Conservation (phyloP, 2,329 filamentous ascomycete genomes). For the Aspergillus aculeatinus region DNA sequence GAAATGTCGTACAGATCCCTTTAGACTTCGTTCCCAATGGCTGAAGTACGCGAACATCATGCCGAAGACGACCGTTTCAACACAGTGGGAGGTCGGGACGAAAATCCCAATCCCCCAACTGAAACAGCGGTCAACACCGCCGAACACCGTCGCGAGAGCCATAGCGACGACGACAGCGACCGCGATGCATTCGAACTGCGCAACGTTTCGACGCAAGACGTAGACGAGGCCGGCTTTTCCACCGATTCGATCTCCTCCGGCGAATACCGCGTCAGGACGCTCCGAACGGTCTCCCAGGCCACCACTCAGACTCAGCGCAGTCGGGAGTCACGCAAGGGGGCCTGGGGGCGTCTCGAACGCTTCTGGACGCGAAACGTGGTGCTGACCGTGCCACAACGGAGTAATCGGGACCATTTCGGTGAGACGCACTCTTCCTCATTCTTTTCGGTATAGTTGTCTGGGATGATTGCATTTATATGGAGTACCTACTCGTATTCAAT, state of each 20-base stretch:
- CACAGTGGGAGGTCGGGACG: not conserved
- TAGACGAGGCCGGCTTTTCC: slow-evolving; percentile 26
- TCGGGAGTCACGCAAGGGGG: slow-evolving; percentile 46
- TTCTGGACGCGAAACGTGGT: slow-evolving; percentile 70
- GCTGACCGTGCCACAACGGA: slow-evolving; percentile 40
- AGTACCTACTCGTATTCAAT: not conserved
- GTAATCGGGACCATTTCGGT: slow-evolving; percentile 46
- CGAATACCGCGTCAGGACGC: slow-evolving; percentile 29
- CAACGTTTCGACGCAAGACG: slow-evolving; percentile 31
- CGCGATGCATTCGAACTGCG: slow-evolving; percentile 31
- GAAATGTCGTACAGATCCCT: not conserved
- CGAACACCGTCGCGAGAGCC: not conserved
- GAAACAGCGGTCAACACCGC: not conserved
- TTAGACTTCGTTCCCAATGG: not conserved
- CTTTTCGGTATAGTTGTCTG: not conserved
- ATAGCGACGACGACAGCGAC: slow-evolving; percentile 6
- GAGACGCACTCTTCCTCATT: slow-evolving; percentile 6
- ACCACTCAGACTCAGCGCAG: slow-evolving; percentile 9
- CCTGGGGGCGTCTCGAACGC: slow-evolving; percentile 65
- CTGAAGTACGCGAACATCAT: not conserved
- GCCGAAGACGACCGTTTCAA: not conserved
- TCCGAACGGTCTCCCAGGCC: slow-evolving; percentile 25
- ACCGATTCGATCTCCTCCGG: slow-evolving; percentile 34
- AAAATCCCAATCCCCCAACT: not conserved
- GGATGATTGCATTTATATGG: not conserved